Evolutionary conservation across 768 basidiomycete species (phyloP).

Genomic region (Leccinum olivaceopallidum): DNA sequence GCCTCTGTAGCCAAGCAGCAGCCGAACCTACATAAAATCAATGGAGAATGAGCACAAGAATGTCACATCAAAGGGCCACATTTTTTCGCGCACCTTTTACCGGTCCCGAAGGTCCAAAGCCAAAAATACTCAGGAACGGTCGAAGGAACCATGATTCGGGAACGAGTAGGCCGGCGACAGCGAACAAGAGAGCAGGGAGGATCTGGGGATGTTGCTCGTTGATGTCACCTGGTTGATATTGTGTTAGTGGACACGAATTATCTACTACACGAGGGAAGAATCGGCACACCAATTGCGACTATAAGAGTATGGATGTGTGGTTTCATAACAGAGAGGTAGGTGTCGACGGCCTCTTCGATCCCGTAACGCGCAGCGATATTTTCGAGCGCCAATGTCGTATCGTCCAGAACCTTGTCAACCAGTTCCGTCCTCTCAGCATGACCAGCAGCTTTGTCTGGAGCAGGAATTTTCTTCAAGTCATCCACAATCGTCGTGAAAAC

Average conservation of each 20-base stretch:
- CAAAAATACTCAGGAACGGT: slow-evolving; percentile 14
- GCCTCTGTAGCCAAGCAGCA: slow-evolving; percentile 11
- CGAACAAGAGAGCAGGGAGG: slow-evolving; percentile 4
- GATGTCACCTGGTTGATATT: slow-evolving; percentile 10
- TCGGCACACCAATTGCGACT: slow-evolving; percentile 11
- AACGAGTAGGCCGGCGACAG: slow-evolving; percentile 7
- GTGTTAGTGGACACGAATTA: not conserved
- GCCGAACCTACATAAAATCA: slow-evolving; percentile 2
- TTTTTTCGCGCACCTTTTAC: slow-evolving; percentile 9
- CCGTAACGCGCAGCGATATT: slow-evolving; percentile 3
- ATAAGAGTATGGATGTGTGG: slow-evolving; percentile 9
- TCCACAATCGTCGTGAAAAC: slow-evolving; percentile 6
- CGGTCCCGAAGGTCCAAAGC: slow-evolving; percentile 19
- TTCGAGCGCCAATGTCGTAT: slow-evolving; percentile 1
- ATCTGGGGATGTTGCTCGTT: slow-evolving; percentile 12
- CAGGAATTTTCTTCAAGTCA: slow-evolving; percentile 4
- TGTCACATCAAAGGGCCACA: too few species aligned
- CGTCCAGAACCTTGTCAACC: slow-evolving; percentile 10
- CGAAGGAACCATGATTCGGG: slow-evolving; percentile 17
- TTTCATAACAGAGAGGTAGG: slow-evolving; percentile 7
- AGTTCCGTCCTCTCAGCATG: slow-evolving; percentile 6
- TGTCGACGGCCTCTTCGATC: slow-evolving; percentile 5
- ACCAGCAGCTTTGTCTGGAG: slow-evolving; percentile 1
- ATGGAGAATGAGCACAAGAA: too few species aligned
- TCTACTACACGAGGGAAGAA: not conserved